These are phyloP conservation scores for Bacterosira constricta DNA, from an alignment of 108 stramenopile genomes.

Conservation along the genomic window DNA sequence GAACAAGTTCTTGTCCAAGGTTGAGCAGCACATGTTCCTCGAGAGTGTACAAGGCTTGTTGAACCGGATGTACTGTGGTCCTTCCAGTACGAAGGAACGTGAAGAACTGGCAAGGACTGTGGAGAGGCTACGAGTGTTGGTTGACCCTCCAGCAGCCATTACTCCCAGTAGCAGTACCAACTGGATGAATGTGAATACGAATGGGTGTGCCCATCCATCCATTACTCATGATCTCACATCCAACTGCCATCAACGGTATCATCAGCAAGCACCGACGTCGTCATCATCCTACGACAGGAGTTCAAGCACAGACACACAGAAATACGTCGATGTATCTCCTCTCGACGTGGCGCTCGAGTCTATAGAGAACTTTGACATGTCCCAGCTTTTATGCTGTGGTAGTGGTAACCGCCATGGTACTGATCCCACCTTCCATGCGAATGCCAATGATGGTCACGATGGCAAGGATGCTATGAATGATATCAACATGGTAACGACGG, in stretches of 20 bases:
- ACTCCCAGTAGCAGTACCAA: no score
- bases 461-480: not conserved
- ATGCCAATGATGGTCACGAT: not conserved
- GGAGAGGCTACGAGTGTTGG: slow-evolving; percentile 9
- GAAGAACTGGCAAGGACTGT: slow-evolving; percentile 17
- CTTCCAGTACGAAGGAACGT: not conserved
- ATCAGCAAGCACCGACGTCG: not conserved
- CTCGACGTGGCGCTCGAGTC: slow-evolving; percentile 24
- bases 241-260: not conserved
- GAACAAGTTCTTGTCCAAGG: slow-evolving; percentile 4
- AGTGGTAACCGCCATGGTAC: not conserved
- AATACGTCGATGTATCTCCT: slow-evolving; percentile 12
- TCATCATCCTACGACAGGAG: no score
- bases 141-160: slow-evolving; percentile 5
- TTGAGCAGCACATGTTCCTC: not conserved
- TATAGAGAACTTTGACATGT: slow-evolving; percentile 21
- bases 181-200: no score
- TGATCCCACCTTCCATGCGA: not conserved
- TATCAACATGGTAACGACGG: not conserved
- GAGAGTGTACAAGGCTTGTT: slow-evolving; percentile 5
- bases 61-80: not conserved
- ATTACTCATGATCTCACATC: not conserved
- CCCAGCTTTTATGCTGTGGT: slow-evolving; percentile 21
- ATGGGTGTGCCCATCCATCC: not conserved
- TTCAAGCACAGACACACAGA: not conserved